Base-by-base conservation (phyloP, 257 asterid species). In the Solanum microdontum region DNA sequence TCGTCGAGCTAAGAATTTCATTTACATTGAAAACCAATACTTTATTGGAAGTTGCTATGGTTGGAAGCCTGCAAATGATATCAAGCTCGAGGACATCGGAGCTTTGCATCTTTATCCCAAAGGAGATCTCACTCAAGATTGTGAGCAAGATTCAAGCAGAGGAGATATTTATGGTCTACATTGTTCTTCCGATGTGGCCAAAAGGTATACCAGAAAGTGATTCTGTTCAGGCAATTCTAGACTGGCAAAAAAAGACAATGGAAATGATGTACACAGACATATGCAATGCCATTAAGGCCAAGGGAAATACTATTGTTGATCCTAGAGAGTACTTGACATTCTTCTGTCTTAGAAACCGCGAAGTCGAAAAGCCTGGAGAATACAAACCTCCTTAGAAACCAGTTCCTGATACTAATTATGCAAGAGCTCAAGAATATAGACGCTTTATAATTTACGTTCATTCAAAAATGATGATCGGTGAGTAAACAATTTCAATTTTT, bases 181-280 rank as follows among this genome's bases (percentile, higher is more conserved):
- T 36, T 36, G 37, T 36, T 36, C 37, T 36, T 36, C 37, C 7
- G 7, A 36, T 36, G 37, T 36, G 37, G 8, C 37, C 37, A 36
- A 2, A 36, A 36, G 37, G 37, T 36, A 36, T 36, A 36, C 37
- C 37, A 7, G 7, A 36, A 36, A 6, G 37, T 36, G 37, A 36
- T 36, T 36, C 7, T 0, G 99, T 96, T 86, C 98, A 96, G 84
- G 99, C 98, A 43, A 95, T 96, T 28, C 82, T 96, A 17, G 98
- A 96, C 36, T 96, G 99, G 99, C 98, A 95, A 79, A 94, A 94
- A 87, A 88, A 98, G 90, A 96, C 99, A 23, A 96, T 96, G 95
- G 98, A 96, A 55, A 95, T 95, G 99, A 96, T 96, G 99, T 96
- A 96, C 51, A 87, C 91, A 7, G 98, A 95, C 60, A 91, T 97